phyloP scores from a whole-genome alignment of 805 yeast genomes.

The Sporopachydermia lactativora region DNA sequence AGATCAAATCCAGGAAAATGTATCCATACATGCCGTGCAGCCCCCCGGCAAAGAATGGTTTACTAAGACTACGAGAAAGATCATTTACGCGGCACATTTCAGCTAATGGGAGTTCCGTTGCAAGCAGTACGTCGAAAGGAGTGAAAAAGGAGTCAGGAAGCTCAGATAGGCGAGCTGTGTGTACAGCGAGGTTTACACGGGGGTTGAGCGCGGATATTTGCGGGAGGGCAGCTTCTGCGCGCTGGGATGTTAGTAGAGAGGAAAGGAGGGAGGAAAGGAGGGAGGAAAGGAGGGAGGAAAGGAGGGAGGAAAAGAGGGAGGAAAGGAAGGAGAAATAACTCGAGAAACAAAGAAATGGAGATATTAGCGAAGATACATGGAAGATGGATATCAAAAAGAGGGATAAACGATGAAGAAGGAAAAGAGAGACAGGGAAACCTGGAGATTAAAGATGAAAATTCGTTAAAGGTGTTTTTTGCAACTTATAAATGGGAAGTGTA shows the following conservation, averaged over 20 bases:
- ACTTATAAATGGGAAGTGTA: too few relatives aligned
- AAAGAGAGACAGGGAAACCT: too few relatives aligned
- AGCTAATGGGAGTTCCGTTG: constrained; percentile 40
- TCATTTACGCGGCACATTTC: constrained; percentile 35
- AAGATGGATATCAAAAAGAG: too few relatives aligned
- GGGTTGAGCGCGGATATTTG: constrained; percentile 66
- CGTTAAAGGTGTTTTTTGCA: too few relatives aligned
- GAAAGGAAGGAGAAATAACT: too few relatives aligned
- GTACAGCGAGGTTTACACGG: constrained; percentile 46
- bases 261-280: too few relatives aligned
- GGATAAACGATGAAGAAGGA: too few relatives aligned
- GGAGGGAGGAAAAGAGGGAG: too few relatives aligned
- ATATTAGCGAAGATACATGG: too few relatives aligned
- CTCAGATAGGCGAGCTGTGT: constrained; percentile 18
- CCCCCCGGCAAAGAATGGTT: constrained; percentile 58
- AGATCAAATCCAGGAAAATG: constrained; percentile 63
- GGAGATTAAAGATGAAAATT: too few relatives aligned
- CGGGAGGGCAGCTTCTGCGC: constrained; percentile 38
- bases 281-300: too few relatives aligned
- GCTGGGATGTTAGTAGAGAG: constrained; percentile 14
- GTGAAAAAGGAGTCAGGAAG: constrained; percentile 26
- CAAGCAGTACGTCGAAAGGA: constrained; percentile 57
- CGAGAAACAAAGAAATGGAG: too few relatives aligned
- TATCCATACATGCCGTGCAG: constrained; percentile 75
- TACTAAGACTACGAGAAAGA: constrained; percentile 36